Evolutionary conservation across 2,329 filamentous ascomycete species (phyloP).

Genomic region (Dendryphion nanum): DNA sequence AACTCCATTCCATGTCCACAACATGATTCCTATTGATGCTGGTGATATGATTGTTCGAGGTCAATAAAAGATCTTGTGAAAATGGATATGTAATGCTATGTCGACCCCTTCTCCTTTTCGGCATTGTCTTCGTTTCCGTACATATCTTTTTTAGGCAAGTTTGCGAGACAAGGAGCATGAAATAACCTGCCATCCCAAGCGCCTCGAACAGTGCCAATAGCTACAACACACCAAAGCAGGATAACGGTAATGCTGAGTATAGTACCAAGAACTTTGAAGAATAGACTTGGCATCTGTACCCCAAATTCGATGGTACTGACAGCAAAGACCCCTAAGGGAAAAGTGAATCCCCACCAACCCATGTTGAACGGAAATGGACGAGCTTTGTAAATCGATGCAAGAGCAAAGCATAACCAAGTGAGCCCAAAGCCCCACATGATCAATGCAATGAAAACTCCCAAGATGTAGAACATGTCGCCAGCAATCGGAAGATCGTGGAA

Average conservation of each 20-base stretch:
- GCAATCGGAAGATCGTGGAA: constrained; percentile 40
- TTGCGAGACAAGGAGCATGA: constrained; percentile 53
- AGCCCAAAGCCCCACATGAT: constrained; percentile 59
- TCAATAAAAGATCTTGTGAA: no score
- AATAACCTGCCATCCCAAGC: constrained; percentile 52
- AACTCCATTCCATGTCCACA: no score
- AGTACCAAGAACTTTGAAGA: constrained; percentile 59
- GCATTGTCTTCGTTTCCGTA: constrained; percentile 9
- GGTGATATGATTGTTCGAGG: no score
- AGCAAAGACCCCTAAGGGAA: constrained; percentile 59
- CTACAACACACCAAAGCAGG: constrained; percentile 57
- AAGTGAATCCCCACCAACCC: constrained; percentile 63
- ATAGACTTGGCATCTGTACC: constrained; percentile 52
- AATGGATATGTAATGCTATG: no score
- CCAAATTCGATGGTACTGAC: constrained; percentile 50
- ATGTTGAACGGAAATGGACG: constrained; percentile 59
- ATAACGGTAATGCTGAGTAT: constrained; percentile 54
- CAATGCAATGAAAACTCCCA: constrained; percentile 54
- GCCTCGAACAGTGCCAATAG: constrained; percentile 48
- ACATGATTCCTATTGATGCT: no score
- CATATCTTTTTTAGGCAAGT: constrained; percentile 23
- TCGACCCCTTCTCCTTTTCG: constrained; percentile 15
- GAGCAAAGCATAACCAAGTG: constrained; percentile 55
- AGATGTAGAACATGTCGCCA: constrained; percentile 58
- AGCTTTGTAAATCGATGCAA: constrained; percentile 47